Base-by-base conservation (phyloP, 257 asterid genomes). In the Avicennia marina region DNA sequence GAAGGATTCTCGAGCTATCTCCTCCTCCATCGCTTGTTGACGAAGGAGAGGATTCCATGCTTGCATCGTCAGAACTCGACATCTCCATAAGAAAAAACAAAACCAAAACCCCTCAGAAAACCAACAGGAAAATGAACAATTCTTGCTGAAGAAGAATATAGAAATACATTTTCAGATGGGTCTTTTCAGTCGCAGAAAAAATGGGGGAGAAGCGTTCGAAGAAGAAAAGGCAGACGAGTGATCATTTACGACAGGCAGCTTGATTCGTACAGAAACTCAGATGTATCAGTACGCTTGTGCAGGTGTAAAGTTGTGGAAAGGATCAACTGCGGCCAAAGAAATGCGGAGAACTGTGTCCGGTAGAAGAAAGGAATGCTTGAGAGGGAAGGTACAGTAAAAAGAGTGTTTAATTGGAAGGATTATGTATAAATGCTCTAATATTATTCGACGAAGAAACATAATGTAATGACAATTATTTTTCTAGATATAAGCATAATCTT, bases 1-100 rank as follows among this genome's bases (percentile, higher is more conserved):
- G 80, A 21, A 57, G 63, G 66, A n/a, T 33, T 62, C 78, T 56
- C 1, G 70, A 66, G 43, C 53, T 71, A 19, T 58, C 51, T n/a
- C 69, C 63, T 4, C 51, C 53, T 15, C 61, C 47, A 25, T 42
- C 31, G 57, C 66, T 53, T 25, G 72, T 13, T 31, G 68, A 60
- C 17, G 65, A 62, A 53, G 68, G 60, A 27, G 72, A 43, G 7
- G 75, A 58, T 17, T 62, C 66, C 50, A 63, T 10, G 56, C 19
- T 52, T 25, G 68, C n/a, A 38, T 65, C 56, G 47, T 38, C 72
- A 15, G 76, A 53, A 31, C 63, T 64, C 15, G 71, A 53, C 11
- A 51, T 21, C 67, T 70, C 76, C 76, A 70, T 70, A 13, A 44
- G 8, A 11, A 18, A 19, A 36, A 29, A 53, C 24, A 11, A 47